Percentiles rank a stretch among this genome's conserved stretches.
Conservation (phyloP, 192 early-diverging fungal genomes). For the Phycomyces blakesleeanus region DNA sequence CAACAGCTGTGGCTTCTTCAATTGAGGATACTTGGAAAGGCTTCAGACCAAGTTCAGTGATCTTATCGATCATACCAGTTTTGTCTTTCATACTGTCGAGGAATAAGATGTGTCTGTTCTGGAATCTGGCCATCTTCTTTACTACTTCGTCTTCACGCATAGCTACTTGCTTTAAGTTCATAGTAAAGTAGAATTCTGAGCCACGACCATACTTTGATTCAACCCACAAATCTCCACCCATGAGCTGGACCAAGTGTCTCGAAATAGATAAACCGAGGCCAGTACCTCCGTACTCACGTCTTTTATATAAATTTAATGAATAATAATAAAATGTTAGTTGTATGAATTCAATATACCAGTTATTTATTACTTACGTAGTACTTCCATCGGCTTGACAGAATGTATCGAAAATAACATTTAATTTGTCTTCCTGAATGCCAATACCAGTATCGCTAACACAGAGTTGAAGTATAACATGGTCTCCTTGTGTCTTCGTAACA, state of each 20-base stretch:
- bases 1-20: constrained; percentile 39
- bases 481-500: constrained; percentile 14
- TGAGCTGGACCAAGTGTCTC: constrained; percentile 67
- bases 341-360: neutral
- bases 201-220: constrained; percentile 69
- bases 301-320: neutral
- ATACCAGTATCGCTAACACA: constrained; percentile 81
- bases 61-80: constrained; percentile 43
- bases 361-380: constrained; percentile 46
- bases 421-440: constrained; percentile 78
- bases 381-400: constrained; percentile 82
- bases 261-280: constrained; percentile 86
- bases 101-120: constrained; percentile 60
- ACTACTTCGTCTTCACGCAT: constrained; percentile 38
- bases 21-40: constrained; percentile 40
- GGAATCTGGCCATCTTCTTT: constrained; percentile 49
- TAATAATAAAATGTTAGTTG: neutral
- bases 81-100: constrained; percentile 52
- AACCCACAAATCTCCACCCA: constrained; percentile 79
- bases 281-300: constrained; percentile 80
- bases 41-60: constrained; percentile 46
- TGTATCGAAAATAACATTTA: constrained; percentile 71
- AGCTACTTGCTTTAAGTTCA: constrained; percentile 44
- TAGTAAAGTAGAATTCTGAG: constrained; percentile 75
- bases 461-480: constrained; percentile 56